These are phyloP conservation scores for Phalaenopsis hybrid DNA, from an alignment of 116 monocot genomes.

Conservation along the genomic window DNA sequence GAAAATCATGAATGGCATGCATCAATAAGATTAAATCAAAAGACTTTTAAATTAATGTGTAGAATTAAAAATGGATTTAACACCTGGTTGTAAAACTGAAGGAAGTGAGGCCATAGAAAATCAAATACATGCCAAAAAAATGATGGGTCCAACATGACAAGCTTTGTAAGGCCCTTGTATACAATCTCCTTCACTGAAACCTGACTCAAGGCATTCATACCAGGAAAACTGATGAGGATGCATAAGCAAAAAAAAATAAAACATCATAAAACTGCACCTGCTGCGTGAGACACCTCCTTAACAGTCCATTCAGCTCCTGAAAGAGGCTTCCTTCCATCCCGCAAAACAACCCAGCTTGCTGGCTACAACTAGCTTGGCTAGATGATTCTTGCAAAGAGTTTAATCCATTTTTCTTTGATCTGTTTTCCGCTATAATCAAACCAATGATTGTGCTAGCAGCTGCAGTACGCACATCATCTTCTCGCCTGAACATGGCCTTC, in stretches of 20 bases:
- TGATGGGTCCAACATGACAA: slow-evolving; percentile 62
- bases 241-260: slow-evolving; percentile 9
- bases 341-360: slow-evolving; percentile 45
- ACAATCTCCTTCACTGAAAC: slow-evolving; percentile 61
- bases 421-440: slow-evolving; percentile 56
- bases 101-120: slow-evolving; percentile 92
- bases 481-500: slow-evolving; percentile 87
- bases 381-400: slow-evolving; percentile 70
- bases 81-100: slow-evolving; percentile 65
- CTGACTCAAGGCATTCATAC: slow-evolving; percentile 24
- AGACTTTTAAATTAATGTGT: background rate
- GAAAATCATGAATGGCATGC: background rate
- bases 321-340: slow-evolving; percentile 43
- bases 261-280: slow-evolving; percentile 35
- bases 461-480: slow-evolving; percentile 65
- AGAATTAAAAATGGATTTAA: background rate
- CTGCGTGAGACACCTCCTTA: slow-evolving; percentile 75
- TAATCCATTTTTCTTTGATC: slow-evolving; percentile 33
- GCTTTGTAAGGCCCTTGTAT: slow-evolving; percentile 65
- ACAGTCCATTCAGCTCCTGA: slow-evolving; percentile 79
- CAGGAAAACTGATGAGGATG: background rate
- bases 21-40: background rate
- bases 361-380: slow-evolving; percentile 95
- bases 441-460: slow-evolving; percentile 56
- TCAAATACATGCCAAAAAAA: slow-evolving; percentile 48